These are phyloP conservation scores for Dictyostelium citrinum DNA, from an alignment of 78 protist species.

Conservation along the genomic window DNA sequence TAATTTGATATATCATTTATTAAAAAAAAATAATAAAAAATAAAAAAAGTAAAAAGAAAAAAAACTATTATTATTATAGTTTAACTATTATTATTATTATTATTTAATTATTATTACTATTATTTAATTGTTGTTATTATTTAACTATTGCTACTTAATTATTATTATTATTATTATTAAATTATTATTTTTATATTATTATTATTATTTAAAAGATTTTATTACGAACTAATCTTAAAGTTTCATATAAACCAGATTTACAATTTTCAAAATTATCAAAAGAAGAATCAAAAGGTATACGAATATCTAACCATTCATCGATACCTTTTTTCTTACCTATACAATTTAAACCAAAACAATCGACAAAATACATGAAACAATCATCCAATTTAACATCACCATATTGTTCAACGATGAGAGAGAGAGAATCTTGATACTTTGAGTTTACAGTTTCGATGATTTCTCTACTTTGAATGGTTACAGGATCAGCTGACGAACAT, in stretches of 20 bases:
- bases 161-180: too few species aligned
- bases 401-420: slow-evolving; percentile 18
- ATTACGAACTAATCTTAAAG: neutral
- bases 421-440: neutral
- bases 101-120: too few species aligned
- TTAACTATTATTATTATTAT: too few species aligned
- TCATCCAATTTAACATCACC: slow-evolving; percentile 47
- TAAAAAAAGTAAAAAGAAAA: too few species aligned
- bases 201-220: slow-evolving; percentile 7
- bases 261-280: slow-evolving; percentile 15
- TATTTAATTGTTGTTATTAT: too few species aligned
- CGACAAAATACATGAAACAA: slow-evolving; percentile 45
- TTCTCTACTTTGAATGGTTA: slow-evolving; percentile 26
- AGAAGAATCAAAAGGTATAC: slow-evolving; percentile 53
- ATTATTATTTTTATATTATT: too few species aligned
- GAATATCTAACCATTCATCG: slow-evolving; percentile 70
- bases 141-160: too few species aligned
- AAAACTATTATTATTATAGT: too few species aligned
- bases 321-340: slow-evolving; percentile 29
- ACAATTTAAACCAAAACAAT: slow-evolving; percentile 24
- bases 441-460: slow-evolving; percentile 48
- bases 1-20: too few species aligned
- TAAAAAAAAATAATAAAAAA: too few species aligned
- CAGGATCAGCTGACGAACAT: neutral
- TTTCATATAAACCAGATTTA: slow-evolving; percentile 47